Evolutionary conservation across 2,329 filamentous ascomycete genomes (phyloP), one percentile per base, ranked within the genome.

Genomic region (Fusarium beomiforme): DNA sequence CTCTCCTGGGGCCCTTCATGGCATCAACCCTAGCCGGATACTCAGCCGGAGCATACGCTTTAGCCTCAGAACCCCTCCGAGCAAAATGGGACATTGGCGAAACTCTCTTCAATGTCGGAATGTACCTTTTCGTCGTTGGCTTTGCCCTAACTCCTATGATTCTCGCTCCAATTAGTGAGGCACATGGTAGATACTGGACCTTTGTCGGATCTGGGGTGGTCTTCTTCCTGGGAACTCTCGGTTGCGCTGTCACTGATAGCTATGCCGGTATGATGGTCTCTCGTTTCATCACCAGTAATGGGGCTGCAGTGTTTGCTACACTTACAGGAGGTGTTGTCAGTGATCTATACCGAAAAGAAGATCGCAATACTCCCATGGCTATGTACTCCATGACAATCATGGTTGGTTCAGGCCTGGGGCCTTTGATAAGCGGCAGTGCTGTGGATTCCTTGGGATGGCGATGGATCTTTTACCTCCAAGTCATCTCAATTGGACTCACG

Each of bases 101-200:
- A 23, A 85, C 89, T 9, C 87, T 88, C 5, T 86, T 86, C 51
- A 85, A 89, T 19, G 80, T 88, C 5, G 89, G 89, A 26, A 88
- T 92, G 47, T 91, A 90, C 0, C 80, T 85, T 1, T 93, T 91
- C 78, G 90, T 89, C 8, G 77, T 82, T 46, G 90, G 90, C 0
- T 93, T 93, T 71, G 90, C 83, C 3, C 79, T 91, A 49, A 87
- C 90, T 0, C 91, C 91, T 0, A 92, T 93, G 90, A 81, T 91
- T 6, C 82, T 92, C 2, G 91, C 91, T 0, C 90, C 91, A 0
- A 89, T 92, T 61, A 90, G 87, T 4, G 91, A 93, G 75, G 88
- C 89, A 68, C 85, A 89, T 26, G 78, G 78, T 2, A 64, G 79
- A 43, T 80, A 80, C 58, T 78, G 75, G 72, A 74, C 79, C 3